Base-by-base conservation (phyloP, 768 basidiomycete genomes). In the Pleurotus ostreatus region DNA sequence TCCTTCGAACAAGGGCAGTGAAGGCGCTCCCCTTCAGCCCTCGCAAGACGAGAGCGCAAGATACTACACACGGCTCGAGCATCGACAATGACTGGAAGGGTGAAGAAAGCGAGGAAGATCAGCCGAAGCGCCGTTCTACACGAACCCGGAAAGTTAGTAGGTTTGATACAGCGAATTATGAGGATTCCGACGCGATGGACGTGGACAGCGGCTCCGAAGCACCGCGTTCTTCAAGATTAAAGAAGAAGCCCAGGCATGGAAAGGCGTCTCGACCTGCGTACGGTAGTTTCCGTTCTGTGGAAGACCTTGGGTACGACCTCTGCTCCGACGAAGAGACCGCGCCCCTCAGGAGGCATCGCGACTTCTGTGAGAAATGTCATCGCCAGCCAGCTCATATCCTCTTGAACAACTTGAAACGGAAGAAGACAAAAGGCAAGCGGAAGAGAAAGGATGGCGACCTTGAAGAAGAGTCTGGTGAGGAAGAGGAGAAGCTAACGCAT, bases 321-420 rank as follows among this genome's bases (percentile, higher is more conserved):
- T 73, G 74, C 57, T 80, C 82, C 11, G 83, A 86, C 52, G 81
- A 85, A 26, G 82, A 82, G 30, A 75, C 74, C 2, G 77, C 70
- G n/a, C 64, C 77, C 18, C 71, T 90, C 49, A 70, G 82, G n/a
- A 71, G 68, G 11, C 90, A 92, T 69, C 78, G 88, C 46, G 60
- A 69, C 44, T 68, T 79, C 1, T 92, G 90, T 66, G 89, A 91
- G 66, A 92, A 83, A 65, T 92, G 90, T 59, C 81, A 83, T 57
- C 67, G 71, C 18, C 61, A 60, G 41, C 88, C 90, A 3, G 77
- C 85, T 22, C 85, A 92, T 63, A 60, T 74, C 34, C 72, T 78
- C 40, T 62, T 88, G 49, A 67, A 66, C 49, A 66, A 62, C 41
- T 72, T 69, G 51, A 60, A 25, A 39, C 77, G 71, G 61, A 73